Base-by-base conservation (phyloP, 2,329 filamentous ascomycete genomes). In the Pestalotiopsis sp. region DNA sequence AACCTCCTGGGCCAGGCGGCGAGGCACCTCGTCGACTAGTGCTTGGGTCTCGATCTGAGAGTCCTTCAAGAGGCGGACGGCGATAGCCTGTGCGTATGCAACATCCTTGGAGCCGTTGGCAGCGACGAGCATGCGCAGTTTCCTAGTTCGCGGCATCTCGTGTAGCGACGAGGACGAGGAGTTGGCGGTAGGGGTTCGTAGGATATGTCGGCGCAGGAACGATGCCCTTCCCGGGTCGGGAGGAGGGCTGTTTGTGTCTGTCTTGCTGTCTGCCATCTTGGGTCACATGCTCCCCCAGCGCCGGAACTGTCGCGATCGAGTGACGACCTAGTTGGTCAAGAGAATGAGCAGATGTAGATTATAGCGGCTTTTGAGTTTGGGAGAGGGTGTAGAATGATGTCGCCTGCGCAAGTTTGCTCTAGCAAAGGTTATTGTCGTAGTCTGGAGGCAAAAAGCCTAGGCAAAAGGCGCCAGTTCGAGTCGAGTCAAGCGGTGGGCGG, bases 21-120 rank as follows among this genome's bases (percentile, higher is more conserved):
- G 84, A 27, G 89, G 88, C 70, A 91, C 86, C 76, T 92, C 89
- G 78, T 92, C 89, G 75, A 91, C 86, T 65, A 91, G 86, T 66
- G 89, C 89, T 68, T 87, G 83, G 39, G 86, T 89, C 71, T 89
- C 86, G 71, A 91, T 89, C 70, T 89, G 86, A 9, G 85, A 76
- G 69, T 90, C 88, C 75, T 91, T 91, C 67, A 90, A 91, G 4
- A 93, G 84, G 69, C 90, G 88, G 63, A 92, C 86, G 70, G 91
- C 89, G 66, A 93, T 85, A 20, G 89, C 84, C 76, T 91, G 87
- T 66, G 90, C 90, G 80, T 88, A 91, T 59, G 90, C 88, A 38
- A 90, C 87, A 74, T 92, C 90, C 67, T 87, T 85, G 61, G 87
- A 84, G 69, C 91, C 90, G 73, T 91, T 91, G 68, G 91, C 87